A percentile compares a stretch with the other conserved stretches of the same genome.
Conservation (phyloP, 768 basidiomycete species). For the Serendipita sp. region DNA sequence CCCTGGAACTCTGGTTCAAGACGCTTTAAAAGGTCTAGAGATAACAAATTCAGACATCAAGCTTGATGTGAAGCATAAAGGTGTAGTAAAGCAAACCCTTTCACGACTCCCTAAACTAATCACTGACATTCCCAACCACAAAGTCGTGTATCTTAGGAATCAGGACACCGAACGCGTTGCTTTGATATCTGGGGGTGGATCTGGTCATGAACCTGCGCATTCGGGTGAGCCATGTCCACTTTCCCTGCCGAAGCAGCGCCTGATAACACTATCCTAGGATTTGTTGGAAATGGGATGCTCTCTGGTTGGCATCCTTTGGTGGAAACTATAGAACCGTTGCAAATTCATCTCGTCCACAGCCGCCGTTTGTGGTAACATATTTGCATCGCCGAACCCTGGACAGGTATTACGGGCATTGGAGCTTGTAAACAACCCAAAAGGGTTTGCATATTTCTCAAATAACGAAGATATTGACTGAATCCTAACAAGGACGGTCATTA, state of each 20-base stretch:
- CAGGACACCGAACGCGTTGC: slow-evolving; percentile 51
- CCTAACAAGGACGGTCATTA: slow-evolving; percentile 47
- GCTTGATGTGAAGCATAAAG: slow-evolving; percentile 55
- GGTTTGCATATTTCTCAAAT: slow-evolving; percentile 26
- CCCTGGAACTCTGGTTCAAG: slow-evolving; percentile 51
- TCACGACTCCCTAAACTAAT: neutral
- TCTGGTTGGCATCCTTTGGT: slow-evolving; percentile 29
- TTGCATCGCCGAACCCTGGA: slow-evolving; percentile 74
- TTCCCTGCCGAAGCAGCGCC: slow-evolving; percentile 2
- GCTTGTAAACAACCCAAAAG: slow-evolving; percentile 51
- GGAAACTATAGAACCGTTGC: neutral
- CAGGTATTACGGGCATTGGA: slow-evolving; percentile 75
- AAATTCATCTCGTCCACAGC: slow-evolving; percentile 19
- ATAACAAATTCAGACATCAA: slow-evolving; percentile 49
- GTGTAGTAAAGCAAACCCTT: slow-evolving; percentile 22
- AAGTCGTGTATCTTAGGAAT: slow-evolving; percentile 47
- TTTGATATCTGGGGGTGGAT: slow-evolving; percentile 68
- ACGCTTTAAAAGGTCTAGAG: slow-evolving; percentile 51
- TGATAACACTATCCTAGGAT: neutral
- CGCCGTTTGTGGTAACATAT: slow-evolving; percentile 77
- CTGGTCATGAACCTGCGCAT: slow-evolving; percentile 85
- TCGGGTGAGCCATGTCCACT: slow-evolving; percentile 25
- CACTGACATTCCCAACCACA: neutral
- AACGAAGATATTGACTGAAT: neutral
- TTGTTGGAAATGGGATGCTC: slow-evolving; percentile 56